A percentile compares a stretch with the other conserved stretches of the same genome.
Evolutionary conservation across 108 stramenopile species (phyloP).

Genomic region (Licmophora abbreviata): DNA sequence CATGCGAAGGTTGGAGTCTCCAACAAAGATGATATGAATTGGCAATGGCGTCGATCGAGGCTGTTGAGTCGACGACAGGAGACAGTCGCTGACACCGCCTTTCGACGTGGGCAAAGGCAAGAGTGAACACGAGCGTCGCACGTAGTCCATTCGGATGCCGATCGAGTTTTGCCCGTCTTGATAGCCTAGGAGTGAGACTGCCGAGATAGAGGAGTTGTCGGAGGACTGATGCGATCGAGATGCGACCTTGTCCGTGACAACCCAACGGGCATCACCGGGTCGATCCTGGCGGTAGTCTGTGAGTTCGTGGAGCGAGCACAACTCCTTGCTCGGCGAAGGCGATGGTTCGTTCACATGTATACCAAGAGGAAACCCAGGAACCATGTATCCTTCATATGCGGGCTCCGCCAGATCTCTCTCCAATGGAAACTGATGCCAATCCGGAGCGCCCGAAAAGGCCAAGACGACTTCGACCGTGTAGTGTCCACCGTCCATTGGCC

Average conservation of each 20-base stretch:
- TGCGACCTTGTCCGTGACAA: constrained; percentile 29
- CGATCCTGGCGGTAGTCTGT: constrained; percentile 12
- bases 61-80: not conserved
- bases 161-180: constrained; percentile 44
- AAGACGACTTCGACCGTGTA: constrained; percentile 72
- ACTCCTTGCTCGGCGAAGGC: not conserved
- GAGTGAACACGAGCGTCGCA: constrained; percentile 22
- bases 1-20: constrained; percentile 61
- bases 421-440: constrained; percentile 41
- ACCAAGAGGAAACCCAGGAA: constrained; percentile 52
- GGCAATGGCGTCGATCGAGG: not conserved
- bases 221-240: constrained; percentile 19
- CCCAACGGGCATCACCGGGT: constrained; percentile 10
- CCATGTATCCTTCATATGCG: constrained; percentile 67
- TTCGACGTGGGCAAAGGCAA: constrained; percentile 5
- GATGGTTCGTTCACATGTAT: constrained; percentile 12
- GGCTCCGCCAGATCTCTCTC: constrained; percentile 19
- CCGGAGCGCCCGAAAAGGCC: constrained; percentile 52
- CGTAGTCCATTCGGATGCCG: constrained; percentile 47
- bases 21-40: constrained; percentile 63
- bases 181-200: constrained; percentile 42
- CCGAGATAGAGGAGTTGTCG: too few relatives aligned
- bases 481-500: constrained; percentile 42
- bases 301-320: not conserved
- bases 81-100: not conserved